Evolutionary conservation across 768 basidiomycete species (phyloP), one percentile per base, ranked within the genome.

Genomic region (Pulveroboletus sp.): DNA sequence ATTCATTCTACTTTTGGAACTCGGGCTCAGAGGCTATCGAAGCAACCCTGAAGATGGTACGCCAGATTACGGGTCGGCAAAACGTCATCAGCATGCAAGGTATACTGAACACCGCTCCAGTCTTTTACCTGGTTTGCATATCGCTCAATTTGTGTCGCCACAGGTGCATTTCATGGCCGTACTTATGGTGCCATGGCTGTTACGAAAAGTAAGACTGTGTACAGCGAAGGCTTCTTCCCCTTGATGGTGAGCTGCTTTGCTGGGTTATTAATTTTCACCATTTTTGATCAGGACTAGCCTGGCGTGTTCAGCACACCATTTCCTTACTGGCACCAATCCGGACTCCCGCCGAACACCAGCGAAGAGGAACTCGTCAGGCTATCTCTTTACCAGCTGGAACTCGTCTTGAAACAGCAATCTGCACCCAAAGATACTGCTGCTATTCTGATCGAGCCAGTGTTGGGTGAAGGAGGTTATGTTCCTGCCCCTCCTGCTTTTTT

Each of bases 1-100:
- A 95, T 66, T 90, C 90, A 21, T 97, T 97, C 78, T 97, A 94
- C 79, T 91, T 97, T 70, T 91, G 89, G 88, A 97, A 91, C 73
- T 94, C 93, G 2, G 95, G 95, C 3, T 85, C 91, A 1, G 95
- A 98, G 68, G 95, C 94, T 1, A 78, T 93, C 37, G 94, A 97
- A 69, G 90, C 84, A 1, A 78, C 92, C 3, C 69, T 98, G 54
- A 97, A 97, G 72, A 83, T 97, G 72, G 87, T 90, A 4, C 80
- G 94, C 29, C 62, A 67, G 21, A 72, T 84, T 29, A 97, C 94
- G 1, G 82, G 85, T 25, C 76, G 80, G 54, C 91, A 92, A 64
- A 93, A 95, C 64, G 79, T 98, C 51, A 91, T 98, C 45, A 73
- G 80, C 50, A 90, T 98, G 86, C 93, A 95, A 69, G 94, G 90